phyloP scores from a whole-genome alignment of 169 alveolate genomes.

The Plasmodium fragile region DNA sequence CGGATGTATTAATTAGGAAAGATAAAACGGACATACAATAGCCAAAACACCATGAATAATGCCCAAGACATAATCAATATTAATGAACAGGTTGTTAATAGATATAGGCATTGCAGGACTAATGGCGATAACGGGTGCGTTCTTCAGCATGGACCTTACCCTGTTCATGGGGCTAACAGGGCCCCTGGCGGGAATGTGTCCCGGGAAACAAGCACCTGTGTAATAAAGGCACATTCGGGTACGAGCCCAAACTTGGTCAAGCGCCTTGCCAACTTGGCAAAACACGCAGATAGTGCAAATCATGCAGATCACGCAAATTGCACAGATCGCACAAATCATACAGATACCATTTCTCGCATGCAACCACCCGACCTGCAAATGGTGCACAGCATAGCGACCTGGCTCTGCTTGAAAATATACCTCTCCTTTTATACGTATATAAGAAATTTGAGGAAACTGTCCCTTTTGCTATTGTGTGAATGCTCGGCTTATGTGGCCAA shows the following conservation, averaged over 20 bases:
- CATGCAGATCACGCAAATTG: neutral
- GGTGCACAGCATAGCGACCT: neutral
- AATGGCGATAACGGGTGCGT: neutral
- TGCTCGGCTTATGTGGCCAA: constrained; percentile 10
- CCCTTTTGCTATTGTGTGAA: neutral
- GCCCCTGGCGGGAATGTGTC: neutral
- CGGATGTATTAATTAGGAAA: constrained; percentile 15
- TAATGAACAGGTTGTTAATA: constrained; percentile 10
- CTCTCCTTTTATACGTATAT: constrained; percentile 2
- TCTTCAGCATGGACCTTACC: constrained; percentile 9
- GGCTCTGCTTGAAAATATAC: constrained; percentile 27
- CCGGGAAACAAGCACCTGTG: neutral
- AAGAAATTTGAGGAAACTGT: neutral
- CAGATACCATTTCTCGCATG: neutral
- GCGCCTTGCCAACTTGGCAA: constrained; percentile 4
- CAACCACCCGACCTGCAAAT: neutral
- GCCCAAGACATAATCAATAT: constrained; percentile 33
- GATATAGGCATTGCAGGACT: constrained; percentile 16
- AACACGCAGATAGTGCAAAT: neutral
- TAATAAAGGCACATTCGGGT: neutral
- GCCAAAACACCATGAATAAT: neutral
- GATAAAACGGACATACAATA: constrained; percentile 18
- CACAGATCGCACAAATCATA: constrained; percentile 14
- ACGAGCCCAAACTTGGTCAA: neutral
- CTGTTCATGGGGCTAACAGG: constrained; percentile 6